Evolutionary conservation across 1,284 basidiomycete genomes (phyloP), one percentile per base, ranked within the genome.

Genomic region (Trichosporon ovoides): DNA sequence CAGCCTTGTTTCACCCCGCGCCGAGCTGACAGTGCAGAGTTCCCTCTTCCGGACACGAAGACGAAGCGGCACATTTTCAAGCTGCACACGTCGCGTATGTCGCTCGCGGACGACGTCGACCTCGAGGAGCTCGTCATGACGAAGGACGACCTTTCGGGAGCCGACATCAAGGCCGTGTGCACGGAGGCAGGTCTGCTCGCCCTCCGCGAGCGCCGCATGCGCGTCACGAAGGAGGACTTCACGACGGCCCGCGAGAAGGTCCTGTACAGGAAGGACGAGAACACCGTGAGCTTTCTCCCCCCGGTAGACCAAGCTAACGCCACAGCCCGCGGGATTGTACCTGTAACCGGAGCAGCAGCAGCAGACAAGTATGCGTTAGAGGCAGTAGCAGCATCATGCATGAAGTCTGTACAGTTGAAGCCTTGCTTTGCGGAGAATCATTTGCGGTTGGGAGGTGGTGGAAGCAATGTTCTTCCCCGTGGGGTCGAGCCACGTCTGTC

Each of bases 61-160:
- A 96, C 93, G 49, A 95, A 96, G 75, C 88, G 93, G 20, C 94
- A 97, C 77, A 99, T 99, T 73, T 98, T 98, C 86, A 87, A 88
- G 74, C 80, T 99, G 66, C 96, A 98, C 77, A 98, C 96, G 2
- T 87, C 90, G 36, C 87, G 95, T 22, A 98, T 99, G 96, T 96
- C 86, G 69, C 80, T 99, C 48, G 81, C 82, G 56, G 84, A 87
- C 52, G 96, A 98, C 70, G 96, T 99, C 38, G 91, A 96, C 74
- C 80, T 98, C 52, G 96, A 98, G 74, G 94, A 98, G 79, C 92
- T 92, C 70, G 87, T 98, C 57, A 90, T 89, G 79, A 87, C 89
- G 59, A 98, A 98, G 79, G 96, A 98, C 71, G 95, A 98, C 70
- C 80, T 97, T 14, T 94, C 90, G 11, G 95, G 95, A 58, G 95